phyloP scores from a whole-genome alignment of 495 filamentous ascomycete species.

The Aspergillus olivimuriae region DNA sequence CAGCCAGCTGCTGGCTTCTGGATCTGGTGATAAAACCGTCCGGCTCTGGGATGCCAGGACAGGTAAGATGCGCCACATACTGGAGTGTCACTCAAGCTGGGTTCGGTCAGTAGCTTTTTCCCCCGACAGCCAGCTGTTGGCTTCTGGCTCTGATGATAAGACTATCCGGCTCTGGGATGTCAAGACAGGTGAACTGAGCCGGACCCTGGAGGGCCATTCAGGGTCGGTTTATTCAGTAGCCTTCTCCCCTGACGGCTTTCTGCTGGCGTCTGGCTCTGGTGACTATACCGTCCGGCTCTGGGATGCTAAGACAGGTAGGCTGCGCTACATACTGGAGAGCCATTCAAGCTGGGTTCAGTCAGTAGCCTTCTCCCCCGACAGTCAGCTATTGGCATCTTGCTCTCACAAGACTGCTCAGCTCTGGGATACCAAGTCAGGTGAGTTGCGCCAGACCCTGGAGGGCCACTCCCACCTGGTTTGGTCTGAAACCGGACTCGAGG shows the following conservation, averaged over 20 bases:
- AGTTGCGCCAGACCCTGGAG: conserved; percentile 5
- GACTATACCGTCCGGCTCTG: conserved; percentile 25
- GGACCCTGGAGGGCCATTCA: not conserved
- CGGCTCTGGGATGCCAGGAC: not conserved
- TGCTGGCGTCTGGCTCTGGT: conserved; percentile 21
- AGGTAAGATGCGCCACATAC: not conserved
- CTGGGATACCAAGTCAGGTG: too few species aligned
- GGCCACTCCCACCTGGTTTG: not conserved
- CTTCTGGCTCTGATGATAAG: not conserved
- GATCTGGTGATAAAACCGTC: not conserved
- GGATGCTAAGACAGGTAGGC: conserved; percentile 2
- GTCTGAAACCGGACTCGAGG: too few species aligned
- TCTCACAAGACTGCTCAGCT: not conserved
- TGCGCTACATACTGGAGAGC: conserved; percentile 12
- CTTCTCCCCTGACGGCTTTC: conserved; percentile 9
- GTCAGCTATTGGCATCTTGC: not conserved
- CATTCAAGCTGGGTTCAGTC: conserved; percentile 12
- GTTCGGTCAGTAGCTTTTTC: not conserved
- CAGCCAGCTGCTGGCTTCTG: not conserved
- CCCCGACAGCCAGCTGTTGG: not conserved
- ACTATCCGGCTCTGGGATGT: not conserved
- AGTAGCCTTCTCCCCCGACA: conserved; percentile 13
- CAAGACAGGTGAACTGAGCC: not conserved
- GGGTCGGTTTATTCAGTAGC: not conserved
- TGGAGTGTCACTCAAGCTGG: not conserved